Percentiles rank a stretch among this genome's conserved stretches.
These are phyloP conservation scores for Oryza glaberrima DNA, from an alignment of 176 grass and related monocot genomes.

Conservation along the genomic window DNA sequence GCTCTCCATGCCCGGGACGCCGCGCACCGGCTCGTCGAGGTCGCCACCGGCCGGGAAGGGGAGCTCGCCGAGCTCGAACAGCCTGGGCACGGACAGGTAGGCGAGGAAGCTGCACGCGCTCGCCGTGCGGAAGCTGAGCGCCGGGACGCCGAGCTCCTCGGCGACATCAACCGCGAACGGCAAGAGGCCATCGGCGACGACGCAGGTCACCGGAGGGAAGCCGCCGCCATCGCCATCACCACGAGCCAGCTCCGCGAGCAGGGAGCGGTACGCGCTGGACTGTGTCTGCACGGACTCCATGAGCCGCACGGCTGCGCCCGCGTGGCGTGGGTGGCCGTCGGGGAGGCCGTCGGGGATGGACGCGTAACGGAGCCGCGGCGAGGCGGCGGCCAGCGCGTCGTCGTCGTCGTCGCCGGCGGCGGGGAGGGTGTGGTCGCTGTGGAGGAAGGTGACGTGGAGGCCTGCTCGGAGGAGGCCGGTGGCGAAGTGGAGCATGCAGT, in stretches of 20 bases:
- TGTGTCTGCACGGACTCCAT: constrained; percentile 4
- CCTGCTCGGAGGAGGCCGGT: constrained; percentile 37
- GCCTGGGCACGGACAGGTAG: constrained; percentile 34
- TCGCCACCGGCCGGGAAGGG: not conserved
- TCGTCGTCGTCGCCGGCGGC: not conserved
- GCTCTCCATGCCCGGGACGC: constrained; percentile 41
- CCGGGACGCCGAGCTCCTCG: not conserved
- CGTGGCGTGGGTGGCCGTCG: constrained; percentile 35
- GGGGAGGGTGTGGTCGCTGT: constrained; percentile 39
- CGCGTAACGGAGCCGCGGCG: constrained; percentile 43
- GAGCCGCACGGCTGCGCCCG: not conserved
- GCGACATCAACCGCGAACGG: not conserved
- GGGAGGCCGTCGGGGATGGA: constrained; percentile 53
- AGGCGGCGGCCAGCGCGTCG: not conserved
- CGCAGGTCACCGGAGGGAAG: not conserved
- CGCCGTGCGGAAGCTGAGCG: not conserved
- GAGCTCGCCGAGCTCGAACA: constrained; percentile 23
- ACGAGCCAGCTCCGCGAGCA: constrained; percentile 41
- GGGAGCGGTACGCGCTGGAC: constrained; percentile 16
- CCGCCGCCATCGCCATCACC: constrained; percentile 28
- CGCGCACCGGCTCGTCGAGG: constrained; percentile 20
- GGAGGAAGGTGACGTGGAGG: constrained; percentile 56
- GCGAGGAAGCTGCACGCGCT: not conserved
- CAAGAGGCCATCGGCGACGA: not conserved
- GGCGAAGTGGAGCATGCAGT: constrained; percentile 55